phyloP scores from a whole-genome alignment of 805 yeast genomes.

The Grigorovia humatica region DNA sequence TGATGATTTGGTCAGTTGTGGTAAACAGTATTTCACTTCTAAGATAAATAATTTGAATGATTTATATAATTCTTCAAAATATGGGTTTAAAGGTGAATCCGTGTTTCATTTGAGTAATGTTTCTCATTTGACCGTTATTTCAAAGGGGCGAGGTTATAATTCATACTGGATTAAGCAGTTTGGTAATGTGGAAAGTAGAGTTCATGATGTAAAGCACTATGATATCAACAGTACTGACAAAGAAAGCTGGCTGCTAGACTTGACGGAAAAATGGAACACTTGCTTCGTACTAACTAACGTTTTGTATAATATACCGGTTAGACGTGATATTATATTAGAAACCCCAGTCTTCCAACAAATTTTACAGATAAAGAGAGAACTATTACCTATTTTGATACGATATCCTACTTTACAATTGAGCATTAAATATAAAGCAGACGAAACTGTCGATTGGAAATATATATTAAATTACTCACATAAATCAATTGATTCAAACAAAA shows the following conservation, averaged over 20 bases:
- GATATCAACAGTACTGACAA: neutral
- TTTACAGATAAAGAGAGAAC: conserved; percentile 9
- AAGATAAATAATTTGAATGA: conserved; percentile 35
- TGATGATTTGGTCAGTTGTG: conserved; percentile 38
- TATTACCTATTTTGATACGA: conserved; percentile 14
- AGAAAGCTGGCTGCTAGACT: neutral
- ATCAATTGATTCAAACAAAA: neutral
- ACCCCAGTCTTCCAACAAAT: conserved; percentile 7
- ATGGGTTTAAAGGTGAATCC: conserved; percentile 72
- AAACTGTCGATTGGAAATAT: neutral
- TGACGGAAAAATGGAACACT: neutral
- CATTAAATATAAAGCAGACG: conserved; percentile 2
- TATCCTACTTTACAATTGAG: conserved; percentile 10
- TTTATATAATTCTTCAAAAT: conserved; percentile 32
- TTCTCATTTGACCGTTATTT: conserved; percentile 36
- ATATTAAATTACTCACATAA: neutral
- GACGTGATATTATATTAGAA: conserved; percentile 10
- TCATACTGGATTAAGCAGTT: conserved; percentile 20
- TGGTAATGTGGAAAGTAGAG: neutral
- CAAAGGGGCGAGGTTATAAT: conserved; percentile 31
- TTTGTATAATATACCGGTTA: conserved; percentile 21
- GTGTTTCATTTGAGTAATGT: conserved; percentile 42
- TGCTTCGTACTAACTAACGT: conserved; percentile 11
- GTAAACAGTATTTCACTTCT: conserved; percentile 44
- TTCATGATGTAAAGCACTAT: neutral